Conservation (phyloP, 305 asterid genomes). For the Fraxinus platypoda region DNA sequence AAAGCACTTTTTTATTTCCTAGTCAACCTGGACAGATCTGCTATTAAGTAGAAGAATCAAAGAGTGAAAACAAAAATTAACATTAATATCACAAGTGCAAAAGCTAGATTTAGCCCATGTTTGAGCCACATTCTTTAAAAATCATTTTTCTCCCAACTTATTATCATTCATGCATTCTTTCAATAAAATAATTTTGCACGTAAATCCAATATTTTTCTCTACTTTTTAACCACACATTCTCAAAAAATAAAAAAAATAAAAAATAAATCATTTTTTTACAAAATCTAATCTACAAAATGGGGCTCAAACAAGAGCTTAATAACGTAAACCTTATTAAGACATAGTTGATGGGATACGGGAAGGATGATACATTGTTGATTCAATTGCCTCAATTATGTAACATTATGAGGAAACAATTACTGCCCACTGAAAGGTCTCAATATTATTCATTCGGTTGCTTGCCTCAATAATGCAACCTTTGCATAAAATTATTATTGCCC, state of each 20-base stretch:
- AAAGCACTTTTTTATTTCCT: neutral
- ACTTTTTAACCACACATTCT: no score
- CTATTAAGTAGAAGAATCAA: neutral
- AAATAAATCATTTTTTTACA: no score
- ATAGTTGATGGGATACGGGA: neutral
- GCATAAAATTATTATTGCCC: neutral
- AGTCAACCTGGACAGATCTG: neutral
- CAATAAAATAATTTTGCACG: no score
- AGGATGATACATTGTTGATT: neutral
- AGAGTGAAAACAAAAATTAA: neutral
- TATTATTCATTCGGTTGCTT: neutral
- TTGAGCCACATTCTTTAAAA: no score
- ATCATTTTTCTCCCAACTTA: no score
- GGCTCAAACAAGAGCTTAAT: neutral
- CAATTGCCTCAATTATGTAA: neutral
- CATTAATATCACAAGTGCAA: neutral
- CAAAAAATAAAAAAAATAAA: no score
- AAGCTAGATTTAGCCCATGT: neutral
- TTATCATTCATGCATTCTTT: no score
- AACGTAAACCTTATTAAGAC: neutral
- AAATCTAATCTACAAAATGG: no score
- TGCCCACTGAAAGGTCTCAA: neutral
- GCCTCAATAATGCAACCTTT: neutral
- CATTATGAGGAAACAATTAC: neutral
- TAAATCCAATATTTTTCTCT: no score